Evolutionary conservation across 106 monocot species (phyloP), one percentile per base, ranked within the genome.

Genomic region (Triglochin maritima): DNA sequence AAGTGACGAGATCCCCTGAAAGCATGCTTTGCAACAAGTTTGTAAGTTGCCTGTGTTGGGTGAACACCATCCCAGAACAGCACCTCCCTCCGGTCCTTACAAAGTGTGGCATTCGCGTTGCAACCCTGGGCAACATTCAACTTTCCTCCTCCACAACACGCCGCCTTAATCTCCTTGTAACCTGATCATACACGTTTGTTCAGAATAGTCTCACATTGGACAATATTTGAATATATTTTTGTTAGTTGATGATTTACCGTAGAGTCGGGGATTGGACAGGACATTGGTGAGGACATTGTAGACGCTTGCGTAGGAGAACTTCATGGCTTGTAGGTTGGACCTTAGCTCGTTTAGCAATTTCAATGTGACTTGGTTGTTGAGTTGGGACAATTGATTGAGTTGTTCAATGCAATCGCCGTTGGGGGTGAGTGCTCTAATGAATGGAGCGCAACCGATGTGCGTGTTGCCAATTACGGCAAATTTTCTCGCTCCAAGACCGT

Each of bases 401-500:
- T 69, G 55, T 0, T 68, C 56, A n/a, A 61, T 6, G 62, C 78
- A 78, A 9, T 29, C 59, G 2, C 65, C 70, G 3, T n/a, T 49
- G 9, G 74, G 57, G 15, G 6, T 52, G 5, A 0, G 2, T 0
- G 17, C 11, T 46, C 74, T 68, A 3, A 70, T 4, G 4, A 12
- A 16, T 4, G 79, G 79, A 11, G 13, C 11, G 58, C 79, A 79
- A 1, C 79, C 70, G 14, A 79, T 1, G 17, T 3, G 46, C 4
- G 64, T 13, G 8, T 44, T 16, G 17, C 79, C 64, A n/a, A 65
- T 7, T 10, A 79, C 45, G 10, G 11, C 64, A 45, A 79, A 70
- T 64, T 74, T 79, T 57, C 74, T 69, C 4, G 74, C 79, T 46
- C 79, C 79, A 46, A 70, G 69, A 3, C 60, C 13, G 59, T 79